A percentile compares a stretch with the other conserved stretches of the same genome.
These are phyloP conservation scores for Heimioporus sp. DNA, from an alignment of 768 basidiomycete species.

Conservation along the genomic window DNA sequence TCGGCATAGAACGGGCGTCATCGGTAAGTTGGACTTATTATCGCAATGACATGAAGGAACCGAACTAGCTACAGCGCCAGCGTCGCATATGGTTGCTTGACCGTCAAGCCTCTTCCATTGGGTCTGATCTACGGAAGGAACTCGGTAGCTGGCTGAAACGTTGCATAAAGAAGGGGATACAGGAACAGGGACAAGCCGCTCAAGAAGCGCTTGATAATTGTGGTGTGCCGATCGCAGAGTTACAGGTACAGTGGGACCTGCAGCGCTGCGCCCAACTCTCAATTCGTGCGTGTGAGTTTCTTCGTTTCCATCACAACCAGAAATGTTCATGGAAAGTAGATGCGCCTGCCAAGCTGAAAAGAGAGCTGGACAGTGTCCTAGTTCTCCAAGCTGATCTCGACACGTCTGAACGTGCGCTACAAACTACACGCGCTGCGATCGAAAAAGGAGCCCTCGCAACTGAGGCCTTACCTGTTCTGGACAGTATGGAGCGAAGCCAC, in stretches of 20 bases:
- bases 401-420: constrained; percentile 22
- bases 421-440: constrained; percentile 8
- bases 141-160: constrained; percentile 32
- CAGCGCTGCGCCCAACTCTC: constrained; percentile 3
- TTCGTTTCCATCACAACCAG: no score
- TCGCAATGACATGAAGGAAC: no score
- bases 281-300: background rate
- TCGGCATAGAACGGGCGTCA: constrained; percentile 19
- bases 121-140: background rate
- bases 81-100: constrained; percentile 37
- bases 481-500: background rate
- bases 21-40: no score
- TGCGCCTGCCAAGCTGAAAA: constrained; percentile 1
- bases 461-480: constrained; percentile 14
- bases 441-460: background rate
- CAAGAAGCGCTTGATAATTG: constrained; percentile 14
- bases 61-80: no score
- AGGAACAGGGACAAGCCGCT: constrained; percentile 12
- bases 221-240: background rate
- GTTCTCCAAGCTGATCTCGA: background rate
- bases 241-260: background rate
- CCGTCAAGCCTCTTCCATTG: constrained; percentile 17
- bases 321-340: no score
- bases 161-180: constrained; percentile 15
- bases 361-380: constrained; percentile 1